Conservation (phyloP, 176 grass and related monocot genomes). For the Dendrocalamus sinicus region DNA sequence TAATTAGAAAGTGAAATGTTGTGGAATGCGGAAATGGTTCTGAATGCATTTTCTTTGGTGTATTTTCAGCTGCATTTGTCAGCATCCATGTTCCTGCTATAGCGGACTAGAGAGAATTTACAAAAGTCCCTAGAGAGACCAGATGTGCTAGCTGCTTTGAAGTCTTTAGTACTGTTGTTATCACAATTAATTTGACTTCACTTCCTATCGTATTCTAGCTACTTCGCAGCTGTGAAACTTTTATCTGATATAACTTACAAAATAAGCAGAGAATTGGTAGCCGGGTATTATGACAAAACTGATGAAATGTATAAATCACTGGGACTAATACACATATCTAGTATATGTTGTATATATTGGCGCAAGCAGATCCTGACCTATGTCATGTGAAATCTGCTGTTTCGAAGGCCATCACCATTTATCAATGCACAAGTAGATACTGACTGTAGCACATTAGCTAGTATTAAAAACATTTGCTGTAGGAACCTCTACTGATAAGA, state of each 20-base stretch:
- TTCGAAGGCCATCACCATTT: not conserved
- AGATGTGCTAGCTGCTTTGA: not conserved
- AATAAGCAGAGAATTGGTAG: not conserved
- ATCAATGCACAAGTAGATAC: not conserved
- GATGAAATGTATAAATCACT: not conserved
- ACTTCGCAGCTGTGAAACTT: not conserved
- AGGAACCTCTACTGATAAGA: too few relatives aligned
- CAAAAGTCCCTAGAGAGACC: not conserved
- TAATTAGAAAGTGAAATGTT: constrained; percentile 4
- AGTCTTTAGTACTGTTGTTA: not conserved
- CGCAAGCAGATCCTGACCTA: not conserved
- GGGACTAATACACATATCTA: not conserved
- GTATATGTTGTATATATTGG: not conserved
- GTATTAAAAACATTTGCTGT: not conserved
- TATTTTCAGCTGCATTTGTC: not conserved
- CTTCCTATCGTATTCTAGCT: not conserved
- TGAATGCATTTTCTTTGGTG: not conserved
- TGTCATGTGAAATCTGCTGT: not conserved
- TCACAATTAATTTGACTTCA: constrained; percentile 1
- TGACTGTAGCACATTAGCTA: not conserved
- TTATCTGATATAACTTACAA: not conserved
- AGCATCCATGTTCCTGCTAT: not conserved
- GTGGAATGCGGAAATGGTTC: not conserved
- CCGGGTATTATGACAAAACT: not conserved
- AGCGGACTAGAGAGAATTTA: too few relatives aligned